Base-by-base conservation (phyloP, 306 rosid genomes). In the Adenanthera pavonina region DNA sequence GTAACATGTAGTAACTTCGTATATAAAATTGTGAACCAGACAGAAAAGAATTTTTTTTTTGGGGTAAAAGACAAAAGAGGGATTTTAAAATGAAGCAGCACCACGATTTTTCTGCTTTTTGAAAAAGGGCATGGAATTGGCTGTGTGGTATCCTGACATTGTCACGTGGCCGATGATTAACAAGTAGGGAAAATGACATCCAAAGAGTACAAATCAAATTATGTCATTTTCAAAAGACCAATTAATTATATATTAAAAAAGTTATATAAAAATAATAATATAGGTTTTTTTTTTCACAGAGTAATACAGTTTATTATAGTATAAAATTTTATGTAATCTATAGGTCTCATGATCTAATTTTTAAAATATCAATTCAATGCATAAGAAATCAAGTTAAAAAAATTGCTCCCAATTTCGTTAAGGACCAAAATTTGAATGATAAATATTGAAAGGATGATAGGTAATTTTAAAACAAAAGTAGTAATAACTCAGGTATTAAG, bases 101-200 rank as follows among this genome's bases (percentile, higher is more conserved):
- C 69, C 69, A 64, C 69, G 15, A 35, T 14, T 34, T 64, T 64
- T 19, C 35, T 13, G 12, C 14, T 71, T 78, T 38, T 46, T 5
- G 6, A 2, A 0, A 30, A 48, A 44, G 46, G 38, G 7, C 2
- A 10, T 64, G 73, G 62, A 12, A 35, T 4, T 44, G 62, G 8
- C 5, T 4, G 0, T 19, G n/a, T 17, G 34, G 53, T 54, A 33
- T 61, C 70, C 17, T 41, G 52, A 4, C 51, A 72, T 14, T 34
- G 44, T 71, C 44, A 53, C 36, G 86, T 57, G 85, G 68, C 25
- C 8, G 36, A 43, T 9, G 49, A 68, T 43, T 68, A 10, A 43
- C 11, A 47, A 3, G 15, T 10, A 2, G 36, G 2, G 36, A 25
- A 25, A 25, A 59, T 59, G 65, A 59, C 36, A 9, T 1, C 3